phyloP scores from a whole-genome alignment of 805 yeast genomes.

The Starmerella floris region DNA sequence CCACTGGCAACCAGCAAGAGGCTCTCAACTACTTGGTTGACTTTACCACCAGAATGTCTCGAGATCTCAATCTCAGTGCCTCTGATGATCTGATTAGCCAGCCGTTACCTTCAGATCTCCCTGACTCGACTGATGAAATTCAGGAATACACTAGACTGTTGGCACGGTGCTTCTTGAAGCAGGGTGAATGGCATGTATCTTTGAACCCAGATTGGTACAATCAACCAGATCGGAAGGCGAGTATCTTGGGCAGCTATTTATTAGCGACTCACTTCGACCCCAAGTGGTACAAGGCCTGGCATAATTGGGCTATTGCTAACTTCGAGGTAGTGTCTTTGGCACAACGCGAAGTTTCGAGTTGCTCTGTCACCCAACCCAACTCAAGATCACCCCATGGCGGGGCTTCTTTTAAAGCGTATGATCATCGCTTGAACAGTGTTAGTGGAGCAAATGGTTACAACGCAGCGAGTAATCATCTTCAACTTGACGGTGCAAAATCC shows the following conservation, averaged over 20 bases:
- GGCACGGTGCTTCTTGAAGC: constrained; percentile 90
- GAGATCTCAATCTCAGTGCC: constrained; percentile 74
- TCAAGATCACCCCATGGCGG: background rate
- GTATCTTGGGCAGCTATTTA: constrained; percentile 79
- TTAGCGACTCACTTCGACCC: constrained; percentile 90
- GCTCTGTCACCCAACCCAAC: background rate
- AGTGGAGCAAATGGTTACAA: background rate
- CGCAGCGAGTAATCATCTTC: too few species aligned
- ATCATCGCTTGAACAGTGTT: background rate
- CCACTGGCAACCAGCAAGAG: constrained; percentile 74
- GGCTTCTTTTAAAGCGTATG: background rate
- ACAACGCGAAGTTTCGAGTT: constrained; percentile 7
- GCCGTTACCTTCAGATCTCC: constrained; percentile 59
- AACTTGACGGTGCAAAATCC: too few species aligned
- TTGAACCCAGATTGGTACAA: constrained; percentile 68
- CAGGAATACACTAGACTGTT: constrained; percentile 71
- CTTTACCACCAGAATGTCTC: constrained; percentile 81
- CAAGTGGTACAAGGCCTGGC: constrained; percentile 98
- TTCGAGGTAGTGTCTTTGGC: constrained; percentile 50
- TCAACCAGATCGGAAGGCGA: constrained; percentile 50
- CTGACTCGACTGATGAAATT: constrained; percentile 55
- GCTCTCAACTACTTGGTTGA: constrained; percentile 77
- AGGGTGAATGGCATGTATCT: constrained; percentile 96
- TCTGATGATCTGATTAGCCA: constrained; percentile 69
- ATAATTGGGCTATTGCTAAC: constrained; percentile 97